A percentile compares a stretch with the other conserved stretches of the same genome.
Evolutionary conservation across 164 flowering plant genomes (phyloP).

Genomic region (Vitis labrusca): DNA sequence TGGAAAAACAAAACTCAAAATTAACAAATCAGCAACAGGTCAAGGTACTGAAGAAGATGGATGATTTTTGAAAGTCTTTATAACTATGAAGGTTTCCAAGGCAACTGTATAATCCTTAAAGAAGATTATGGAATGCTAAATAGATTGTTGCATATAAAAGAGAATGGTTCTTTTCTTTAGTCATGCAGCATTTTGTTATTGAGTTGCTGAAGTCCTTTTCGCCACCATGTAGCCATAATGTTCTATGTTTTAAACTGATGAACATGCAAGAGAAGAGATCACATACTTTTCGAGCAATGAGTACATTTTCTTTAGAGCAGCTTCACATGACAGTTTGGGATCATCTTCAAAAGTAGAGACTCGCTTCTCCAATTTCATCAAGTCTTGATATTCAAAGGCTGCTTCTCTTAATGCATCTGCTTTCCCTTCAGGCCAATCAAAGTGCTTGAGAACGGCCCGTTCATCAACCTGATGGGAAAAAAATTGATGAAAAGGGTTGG

Average conservation of each 20-base stretch:
- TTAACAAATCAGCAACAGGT: neutral
- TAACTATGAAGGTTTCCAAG: neutral
- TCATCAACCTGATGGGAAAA: constrained; percentile 72
- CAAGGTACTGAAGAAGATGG: neutral
- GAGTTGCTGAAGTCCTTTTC: neutral
- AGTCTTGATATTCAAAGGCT: constrained; percentile 89
- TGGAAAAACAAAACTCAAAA: constrained; percentile 23
- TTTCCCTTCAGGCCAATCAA: constrained; percentile 99
- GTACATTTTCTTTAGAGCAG: constrained; percentile 95
- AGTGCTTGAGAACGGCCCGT: constrained; percentile 96
- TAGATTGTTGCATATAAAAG: neutral
- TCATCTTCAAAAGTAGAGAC: constrained; percentile 79
- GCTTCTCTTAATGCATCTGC: constrained; percentile 98
- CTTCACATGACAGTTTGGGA: constrained; percentile 78
- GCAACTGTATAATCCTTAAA: neutral
- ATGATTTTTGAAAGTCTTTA: neutral
- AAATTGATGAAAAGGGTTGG: neutral
- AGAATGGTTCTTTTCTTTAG: neutral
- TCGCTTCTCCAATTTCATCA: constrained; percentile 74
- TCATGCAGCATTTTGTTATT: neutral
- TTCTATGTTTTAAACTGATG: neutral
- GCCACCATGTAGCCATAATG: neutral
- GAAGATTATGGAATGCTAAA: neutral
- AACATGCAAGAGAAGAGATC: constrained; percentile 3
- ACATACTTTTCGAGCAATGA: constrained; percentile 92